Evolutionary conservation across 495 filamentous ascomycete genomes (phyloP).

Genomic region (Tuber magnatum): DNA sequence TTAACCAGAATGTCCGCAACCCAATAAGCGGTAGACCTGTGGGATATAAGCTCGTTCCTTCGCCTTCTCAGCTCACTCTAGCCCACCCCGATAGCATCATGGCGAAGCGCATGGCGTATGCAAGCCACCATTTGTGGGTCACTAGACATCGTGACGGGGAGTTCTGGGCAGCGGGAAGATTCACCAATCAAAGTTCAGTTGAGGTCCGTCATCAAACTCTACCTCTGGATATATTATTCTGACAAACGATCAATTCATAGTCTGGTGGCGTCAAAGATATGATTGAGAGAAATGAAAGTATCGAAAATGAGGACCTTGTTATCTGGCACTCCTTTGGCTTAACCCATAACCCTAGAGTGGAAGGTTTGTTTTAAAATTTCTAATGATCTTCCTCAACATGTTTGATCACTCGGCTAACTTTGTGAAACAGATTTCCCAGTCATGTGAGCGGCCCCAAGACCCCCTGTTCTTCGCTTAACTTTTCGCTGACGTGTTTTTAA

Average conservation of each 20-base stretch:
- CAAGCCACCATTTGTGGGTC: slow-evolving; percentile 43
- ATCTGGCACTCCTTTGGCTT: slow-evolving; percentile 58
- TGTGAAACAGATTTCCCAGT: slow-evolving; percentile 51
- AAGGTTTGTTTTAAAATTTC: slow-evolving; percentile 39
- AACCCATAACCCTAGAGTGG: slow-evolving; percentile 54
- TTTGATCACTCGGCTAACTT: slow-evolving; percentile 23
- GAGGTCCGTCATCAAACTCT: slow-evolving; percentile 31
- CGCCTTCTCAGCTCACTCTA: slow-evolving; percentile 41
- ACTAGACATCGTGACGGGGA: slow-evolving; percentile 43
- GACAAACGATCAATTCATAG: slow-evolving; percentile 18
- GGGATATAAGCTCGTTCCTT: slow-evolving; percentile 42
- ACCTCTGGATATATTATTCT: slow-evolving; percentile 1
- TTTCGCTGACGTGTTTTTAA: slow-evolving; percentile 5
- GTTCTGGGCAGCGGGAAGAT: slow-evolving; percentile 44
- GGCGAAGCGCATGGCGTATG: slow-evolving; percentile 42
- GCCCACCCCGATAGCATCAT: slow-evolving; percentile 42
- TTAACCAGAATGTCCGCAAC: slow-evolving; percentile 47
- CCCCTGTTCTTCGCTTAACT: slow-evolving; percentile 16
- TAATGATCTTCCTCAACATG: background rate
- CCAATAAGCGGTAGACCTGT: slow-evolving; percentile 42
- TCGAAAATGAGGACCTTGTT: slow-evolving; percentile 49
- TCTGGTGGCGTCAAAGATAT: slow-evolving; percentile 45
- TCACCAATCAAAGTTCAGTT: slow-evolving; percentile 45
- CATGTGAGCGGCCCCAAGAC: slow-evolving; percentile 40
- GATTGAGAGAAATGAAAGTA: slow-evolving; percentile 43